Evolutionary conservation across 2,329 filamentous ascomycete genomes (phyloP), one percentile per base, ranked within the genome.

Genomic region (Plectosphaerella cucumerina): DNA sequence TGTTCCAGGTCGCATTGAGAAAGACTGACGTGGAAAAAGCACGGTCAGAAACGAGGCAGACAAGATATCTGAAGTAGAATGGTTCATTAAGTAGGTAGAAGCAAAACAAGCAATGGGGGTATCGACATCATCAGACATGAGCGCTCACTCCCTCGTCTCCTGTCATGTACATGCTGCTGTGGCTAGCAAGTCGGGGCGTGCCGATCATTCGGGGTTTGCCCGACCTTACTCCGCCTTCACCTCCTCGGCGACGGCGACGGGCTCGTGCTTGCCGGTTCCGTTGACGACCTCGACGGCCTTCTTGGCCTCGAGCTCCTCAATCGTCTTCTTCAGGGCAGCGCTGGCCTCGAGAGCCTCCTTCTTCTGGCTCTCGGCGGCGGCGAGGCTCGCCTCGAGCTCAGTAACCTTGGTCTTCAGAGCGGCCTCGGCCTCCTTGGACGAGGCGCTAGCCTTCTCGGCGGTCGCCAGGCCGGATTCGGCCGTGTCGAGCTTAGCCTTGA

Each of bases 401-500:
- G 50, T 31, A 11, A 31, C 33, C 34, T 47, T 42, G 5, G 39
- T 41, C 49, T 51, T 53, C 11, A 48, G 41, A 35, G 26, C 43
- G 42, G 49, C 45, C 20, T 52, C 50, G 15, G 50, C 49, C 34
- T 54, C 47, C 47, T 54, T 45, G 15, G 43, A 23, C 15, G 12
- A 18, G 12, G 26, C 26, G 26, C 26, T 47, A 21, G 49, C 45
- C 52, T 53, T 53, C 18, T 48, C 45, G 20, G 48, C 53, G 15
- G 34, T 22, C 18, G 35, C 35, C 12, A 50, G 43, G 17, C 26
- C 39, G 23, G 34, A 43, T 18, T 47, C 15, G 8, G 48, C 48
- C 26, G 21, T 22, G 11, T 48, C 41, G 10, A 53, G 44, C 50
- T 62, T 60, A 37, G 60, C 37, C 47, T 57, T 57, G 17, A 48